phyloP scores from a whole-genome alignment of 371 early-diverging fungal genomes.

The Rhizopus sp. region DNA sequence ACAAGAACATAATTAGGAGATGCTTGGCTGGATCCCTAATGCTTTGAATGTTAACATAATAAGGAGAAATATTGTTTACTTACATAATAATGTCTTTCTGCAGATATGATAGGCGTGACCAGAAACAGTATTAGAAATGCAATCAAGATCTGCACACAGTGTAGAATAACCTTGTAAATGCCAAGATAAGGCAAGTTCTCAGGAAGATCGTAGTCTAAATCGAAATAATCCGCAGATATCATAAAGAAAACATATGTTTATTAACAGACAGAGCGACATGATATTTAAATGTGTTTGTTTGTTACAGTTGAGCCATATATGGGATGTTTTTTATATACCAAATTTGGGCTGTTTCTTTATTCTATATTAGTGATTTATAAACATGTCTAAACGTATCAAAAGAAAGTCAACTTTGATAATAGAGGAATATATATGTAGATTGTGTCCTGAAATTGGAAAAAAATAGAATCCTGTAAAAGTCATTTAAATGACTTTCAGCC shows the following conservation, averaged over 20 bases:
- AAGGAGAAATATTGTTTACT: slow-evolving; percentile 10
- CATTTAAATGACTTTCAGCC: too few species aligned
- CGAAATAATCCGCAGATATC: neutral
- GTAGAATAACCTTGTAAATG: slow-evolving; percentile 29
- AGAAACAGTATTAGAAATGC: slow-evolving; percentile 35
- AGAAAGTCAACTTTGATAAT: too few species aligned
- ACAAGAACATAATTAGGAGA: slow-evolving; percentile 41
- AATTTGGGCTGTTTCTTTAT: too few species aligned
- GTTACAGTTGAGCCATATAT: too few species aligned
- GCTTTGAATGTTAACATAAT: neutral
- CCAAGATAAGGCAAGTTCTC: slow-evolving; percentile 28
- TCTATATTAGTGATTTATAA: too few species aligned
- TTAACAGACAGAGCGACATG: too few species aligned
- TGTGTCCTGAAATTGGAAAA: too few species aligned
- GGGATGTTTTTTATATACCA: too few species aligned
- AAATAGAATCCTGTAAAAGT: too few species aligned
- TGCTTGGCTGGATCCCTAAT: slow-evolving; percentile 38
- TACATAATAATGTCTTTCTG: slow-evolving; percentile 35
- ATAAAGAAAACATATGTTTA: neutral
- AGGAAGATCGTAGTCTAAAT: slow-evolving; percentile 26
- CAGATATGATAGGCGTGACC: slow-evolving; percentile 35
- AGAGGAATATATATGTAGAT: too few species aligned
- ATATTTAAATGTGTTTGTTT: too few species aligned
- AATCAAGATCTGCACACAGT: slow-evolving; percentile 27
- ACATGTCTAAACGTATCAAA: too few species aligned